Evolutionary conservation across 1,284 basidiomycete species (phyloP).

Genomic region (Leccinum solheimii): DNA sequence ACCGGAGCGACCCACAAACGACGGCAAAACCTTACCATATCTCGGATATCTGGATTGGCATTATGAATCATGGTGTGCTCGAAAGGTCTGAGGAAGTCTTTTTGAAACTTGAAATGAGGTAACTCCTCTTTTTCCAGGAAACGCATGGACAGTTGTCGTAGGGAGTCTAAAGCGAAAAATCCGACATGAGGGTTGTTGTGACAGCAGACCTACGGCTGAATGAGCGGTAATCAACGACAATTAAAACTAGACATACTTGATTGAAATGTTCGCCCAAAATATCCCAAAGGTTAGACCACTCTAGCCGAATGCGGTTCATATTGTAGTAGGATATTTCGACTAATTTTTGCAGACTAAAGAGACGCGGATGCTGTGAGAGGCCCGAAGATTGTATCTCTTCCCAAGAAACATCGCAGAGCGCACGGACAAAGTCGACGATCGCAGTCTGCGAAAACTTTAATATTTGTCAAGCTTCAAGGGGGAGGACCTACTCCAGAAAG

Average conservation of each 20-base stretch:
- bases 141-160: slow-evolving; percentile 98
- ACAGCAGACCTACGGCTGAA: slow-evolving; percentile 79
- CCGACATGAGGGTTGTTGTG: slow-evolving; percentile 97
- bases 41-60: slow-evolving; percentile 90
- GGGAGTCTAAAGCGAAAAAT: slow-evolving; percentile 95
- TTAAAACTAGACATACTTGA: slow-evolving; percentile 58
- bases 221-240: slow-evolving; percentile 4
- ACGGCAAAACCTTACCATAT: slow-evolving; percentile 72
- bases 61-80: slow-evolving; percentile 99
- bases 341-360: slow-evolving; percentile 98
- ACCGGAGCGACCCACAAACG: slow-evolving; percentile 3
- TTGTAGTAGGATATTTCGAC: slow-evolving; percentile 99
- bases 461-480: slow-evolving; percentile 4
- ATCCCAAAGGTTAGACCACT: slow-evolving; percentile 98
- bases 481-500: slow-evolving; percentile 81
- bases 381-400: slow-evolving; percentile 99
- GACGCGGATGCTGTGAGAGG: slow-evolving; percentile 86
- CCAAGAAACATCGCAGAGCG: slow-evolving; percentile 97
- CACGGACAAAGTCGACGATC: slow-evolving; percentile 97
- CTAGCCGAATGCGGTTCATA: slow-evolving; percentile 97
- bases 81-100: slow-evolving; percentile 98
- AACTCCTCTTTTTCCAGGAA: slow-evolving; percentile 99
- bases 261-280: slow-evolving; percentile 99
- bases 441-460: slow-evolving; percentile 63
- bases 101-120: slow-evolving; percentile 99